Base-by-base conservation (phyloP, 352 stramenopile species). In the Phytophthora hybrid region DNA sequence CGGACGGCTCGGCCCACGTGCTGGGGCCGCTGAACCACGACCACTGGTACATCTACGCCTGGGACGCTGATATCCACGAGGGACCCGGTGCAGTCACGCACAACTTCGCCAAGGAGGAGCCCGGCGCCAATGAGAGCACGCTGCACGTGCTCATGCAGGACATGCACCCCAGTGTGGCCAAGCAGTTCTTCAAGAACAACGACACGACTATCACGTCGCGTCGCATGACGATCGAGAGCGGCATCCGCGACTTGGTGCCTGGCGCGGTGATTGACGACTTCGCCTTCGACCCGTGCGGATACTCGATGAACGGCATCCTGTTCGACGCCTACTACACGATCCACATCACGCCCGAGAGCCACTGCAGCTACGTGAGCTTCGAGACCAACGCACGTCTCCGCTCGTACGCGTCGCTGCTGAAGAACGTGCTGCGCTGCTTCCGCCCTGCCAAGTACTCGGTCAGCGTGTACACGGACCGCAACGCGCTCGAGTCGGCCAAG, bases 1-100 rank as follows among this genome's bases (percentile, higher is more conserved):
- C 90, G 7, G 81, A 96, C 19, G 93, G 92, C 18, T 92, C 85
- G 16, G 89, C 89, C 29, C 88, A 97, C 72, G 88, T 97, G 19
- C 78, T 98, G 5, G 97, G 98, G 14, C 98, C 98, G 14, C 86
- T 99, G 61, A 99, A 98, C 41, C 89, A 91, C 59, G 98, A 99
- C 85, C 98, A 99, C 84, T 99, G 98, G 97, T 99, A 99, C 84
- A 98, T 99, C 55, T 99, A 99, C 82, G 96, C 99, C 4, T 96
- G 89, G 89, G 89, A 96, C 52, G 97, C 97, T 5, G 97, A 99
- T 77, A 82, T 91, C 60, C 88, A 95, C 61, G 73, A 90, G 21
- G 53, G 77, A 8, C 39, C 64, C 10, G 57, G 56, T 29, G 56
- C 55, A 0, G n/a, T 69, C 18, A 62, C 53, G 31, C 72, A 67